These are phyloP conservation scores for Arctostaphylos glauca DNA, from an alignment of 148 eudicot genomes.

Conservation along the genomic window DNA sequence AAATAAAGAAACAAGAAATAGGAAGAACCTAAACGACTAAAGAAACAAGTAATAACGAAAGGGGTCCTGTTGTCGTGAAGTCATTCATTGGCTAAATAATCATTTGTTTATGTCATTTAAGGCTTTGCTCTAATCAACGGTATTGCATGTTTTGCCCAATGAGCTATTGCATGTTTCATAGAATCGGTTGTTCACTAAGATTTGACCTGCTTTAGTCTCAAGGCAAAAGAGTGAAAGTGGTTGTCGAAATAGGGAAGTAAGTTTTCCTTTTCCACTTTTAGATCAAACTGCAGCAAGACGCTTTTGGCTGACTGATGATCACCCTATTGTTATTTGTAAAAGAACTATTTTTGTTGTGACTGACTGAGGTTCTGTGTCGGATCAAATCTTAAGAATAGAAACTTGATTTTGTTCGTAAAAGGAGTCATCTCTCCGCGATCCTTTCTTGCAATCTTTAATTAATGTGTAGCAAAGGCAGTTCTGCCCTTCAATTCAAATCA, in stretches of 20 bases:
- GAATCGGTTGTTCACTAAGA: no score
- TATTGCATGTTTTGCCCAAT: no score
- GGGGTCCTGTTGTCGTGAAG: no score
- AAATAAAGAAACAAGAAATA: no score
- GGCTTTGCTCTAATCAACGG: no score
- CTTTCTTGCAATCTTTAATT: neutral
- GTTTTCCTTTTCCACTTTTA: neutral
- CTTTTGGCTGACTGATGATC: neutral
- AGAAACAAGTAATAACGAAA: no score
- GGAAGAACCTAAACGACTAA: no score
- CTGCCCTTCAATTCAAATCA: neutral
- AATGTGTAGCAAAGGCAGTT: neutral
- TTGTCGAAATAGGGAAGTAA: neutral
- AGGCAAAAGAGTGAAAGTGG: no score
- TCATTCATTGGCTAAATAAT: no score
- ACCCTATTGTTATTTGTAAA: neutral
- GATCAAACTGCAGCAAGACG: neutral
- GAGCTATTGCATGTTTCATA: no score
- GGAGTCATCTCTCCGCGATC: neutral
- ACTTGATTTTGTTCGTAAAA: neutral
- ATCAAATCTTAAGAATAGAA: constrained; percentile 9
- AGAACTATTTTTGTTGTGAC: neutral
- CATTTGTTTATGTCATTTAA: no score
- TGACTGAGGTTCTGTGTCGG: neutral
- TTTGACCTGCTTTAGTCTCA: no score